Conservation (phyloP, 2,329 filamentous ascomycete genomes). For the Sphaerostilbella broomeana region DNA sequence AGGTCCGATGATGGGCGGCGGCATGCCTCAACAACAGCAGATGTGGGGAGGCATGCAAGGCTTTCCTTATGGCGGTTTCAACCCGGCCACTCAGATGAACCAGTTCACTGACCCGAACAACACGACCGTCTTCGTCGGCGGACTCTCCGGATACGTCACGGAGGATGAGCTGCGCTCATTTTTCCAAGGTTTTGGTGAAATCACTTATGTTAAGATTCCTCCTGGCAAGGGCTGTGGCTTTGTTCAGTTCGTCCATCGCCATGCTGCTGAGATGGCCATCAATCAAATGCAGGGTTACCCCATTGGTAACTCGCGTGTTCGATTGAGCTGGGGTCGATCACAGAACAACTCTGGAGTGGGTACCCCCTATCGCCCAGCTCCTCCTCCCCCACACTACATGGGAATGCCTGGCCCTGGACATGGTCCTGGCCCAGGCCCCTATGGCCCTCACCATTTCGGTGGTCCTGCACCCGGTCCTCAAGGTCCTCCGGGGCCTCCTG, state of each 20-base stretch:
- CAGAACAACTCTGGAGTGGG: conserved; percentile 99
- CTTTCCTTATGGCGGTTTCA: conserved; percentile 39
- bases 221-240: conserved; percentile 98
- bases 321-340: conserved; percentile 92
- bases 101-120: conserved; percentile 99
- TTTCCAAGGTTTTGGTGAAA: conserved; percentile 99
- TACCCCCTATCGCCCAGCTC: conserved; percentile 92
- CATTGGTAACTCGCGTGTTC: conserved; percentile 96
- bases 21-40: conserved; percentile 40
- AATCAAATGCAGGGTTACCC: conserved; percentile 99
- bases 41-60: conserved; percentile 34
- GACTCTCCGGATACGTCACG: conserved; percentile 94
- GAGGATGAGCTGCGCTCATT: conserved; percentile 99
- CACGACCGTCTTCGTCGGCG: conserved; percentile 96
- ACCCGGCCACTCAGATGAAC: conserved; percentile 67
- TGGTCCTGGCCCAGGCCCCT: conserved; percentile 36
- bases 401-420: conserved; percentile 40
- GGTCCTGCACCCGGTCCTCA: conserved; percentile 32
- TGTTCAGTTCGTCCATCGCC: conserved; percentile 97
- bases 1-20: conserved; percentile 38
- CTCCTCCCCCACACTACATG: conserved; percentile 54
- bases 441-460: conserved; percentile 30
- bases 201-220: conserved; percentile 99
- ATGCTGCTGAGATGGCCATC: conserved; percentile 99
- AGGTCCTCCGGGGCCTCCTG: conserved; percentile 31